Base-by-base conservation (phyloP, 345 rosid genomes). In the Brassica incana region DNA sequence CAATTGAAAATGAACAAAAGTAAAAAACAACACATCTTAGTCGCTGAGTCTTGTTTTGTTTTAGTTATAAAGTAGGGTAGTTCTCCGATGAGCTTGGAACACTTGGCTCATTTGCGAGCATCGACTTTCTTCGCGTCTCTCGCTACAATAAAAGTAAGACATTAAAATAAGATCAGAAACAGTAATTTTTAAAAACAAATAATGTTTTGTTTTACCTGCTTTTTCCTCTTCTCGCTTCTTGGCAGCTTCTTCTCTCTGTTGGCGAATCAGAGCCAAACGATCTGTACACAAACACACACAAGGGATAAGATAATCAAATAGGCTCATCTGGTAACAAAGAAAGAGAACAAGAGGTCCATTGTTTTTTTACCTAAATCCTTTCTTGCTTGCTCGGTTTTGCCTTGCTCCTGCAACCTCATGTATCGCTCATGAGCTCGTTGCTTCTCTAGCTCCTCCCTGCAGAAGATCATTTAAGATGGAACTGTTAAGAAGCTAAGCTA, bases 321-420 rank as follows among this genome's bases (percentile, higher is more conserved):
- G 5, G 5, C 38, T 6, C 5, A 23, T 63, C 6, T 12, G 30
- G 6, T 48, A 62, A 36, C 8, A 5, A 1, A 50, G 25, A 63
- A 20, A 29, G 11, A 77, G 58, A 52, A 66, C 2, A 59, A 61
- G 48, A 29, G 36, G 62, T 29, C 7, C 56, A 25, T 25, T 2
- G 35, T 20, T 67, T 54, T 54, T 54, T 74, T 78, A 89, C 99
- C 99, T 74, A 95, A 85, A 81, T 95, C 98, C 80, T 95, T 95
- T 83, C 83, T 88, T 38, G 99, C 96, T 88, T 91, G 98, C 18
- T 95, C 98, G 5, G 98, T 93, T 87, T 95, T 95, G 61, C 99
- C 99, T 77, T 95, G 99, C 80, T 95, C 99, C 77, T 93, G 99
- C 83, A 95, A 87, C 92, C 85, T 92, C 98, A 95, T 95, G 85